Conservation (phyloP, 2,329 filamentous ascomycete genomes). For the Apiospora koreana region DNA sequence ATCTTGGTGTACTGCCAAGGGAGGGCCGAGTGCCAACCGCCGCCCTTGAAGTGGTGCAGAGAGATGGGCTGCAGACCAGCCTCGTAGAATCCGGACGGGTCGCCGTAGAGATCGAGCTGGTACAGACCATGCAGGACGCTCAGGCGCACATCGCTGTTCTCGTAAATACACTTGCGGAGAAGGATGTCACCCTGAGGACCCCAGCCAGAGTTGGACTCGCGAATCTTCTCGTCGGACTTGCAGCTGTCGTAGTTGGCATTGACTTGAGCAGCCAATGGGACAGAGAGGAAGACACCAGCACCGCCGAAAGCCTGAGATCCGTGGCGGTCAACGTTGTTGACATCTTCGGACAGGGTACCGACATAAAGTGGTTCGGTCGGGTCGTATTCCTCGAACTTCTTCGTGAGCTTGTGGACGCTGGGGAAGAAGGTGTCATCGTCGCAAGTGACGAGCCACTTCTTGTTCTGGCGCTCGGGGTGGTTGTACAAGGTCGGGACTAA, state of each 20-base stretch:
- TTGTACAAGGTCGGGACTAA: constrained; percentile 56
- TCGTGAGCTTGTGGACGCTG: constrained; percentile 55
- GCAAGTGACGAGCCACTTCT: constrained; percentile 63
- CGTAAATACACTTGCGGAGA: constrained; percentile 64
- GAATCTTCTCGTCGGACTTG: constrained; percentile 51
- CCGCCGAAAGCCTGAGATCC: constrained; percentile 66
- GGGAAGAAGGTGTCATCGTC: constrained; percentile 69
- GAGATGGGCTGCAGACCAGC: constrained; percentile 60
- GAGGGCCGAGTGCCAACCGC: constrained; percentile 55
- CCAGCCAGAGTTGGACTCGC: constrained; percentile 58
- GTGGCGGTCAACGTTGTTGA: constrained; percentile 59
- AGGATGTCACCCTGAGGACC: constrained; percentile 62
- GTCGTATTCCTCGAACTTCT: constrained; percentile 54
- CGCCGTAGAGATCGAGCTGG: constrained; percentile 61
- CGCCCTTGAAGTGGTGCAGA: constrained; percentile 65
- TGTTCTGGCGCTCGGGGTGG: constrained; percentile 47
- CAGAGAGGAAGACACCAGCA: constrained; percentile 62
- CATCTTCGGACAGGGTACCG: constrained; percentile 62
- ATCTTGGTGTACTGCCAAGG: constrained; percentile 60
- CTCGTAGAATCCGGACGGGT: constrained; percentile 66
- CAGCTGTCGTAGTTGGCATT: constrained; percentile 47
- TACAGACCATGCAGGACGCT: constrained; percentile 59
- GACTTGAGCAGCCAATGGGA: constrained; percentile 48
- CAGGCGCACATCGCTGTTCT: constrained; percentile 60
- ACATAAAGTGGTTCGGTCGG: constrained; percentile 56